A percentile compares a stretch with the other conserved stretches of the same genome.
These are phyloP conservation scores for Cylindrodendrum hubeiense DNA, from an alignment of 2,329 filamentous ascomycete genomes.

Conservation along the genomic window DNA sequence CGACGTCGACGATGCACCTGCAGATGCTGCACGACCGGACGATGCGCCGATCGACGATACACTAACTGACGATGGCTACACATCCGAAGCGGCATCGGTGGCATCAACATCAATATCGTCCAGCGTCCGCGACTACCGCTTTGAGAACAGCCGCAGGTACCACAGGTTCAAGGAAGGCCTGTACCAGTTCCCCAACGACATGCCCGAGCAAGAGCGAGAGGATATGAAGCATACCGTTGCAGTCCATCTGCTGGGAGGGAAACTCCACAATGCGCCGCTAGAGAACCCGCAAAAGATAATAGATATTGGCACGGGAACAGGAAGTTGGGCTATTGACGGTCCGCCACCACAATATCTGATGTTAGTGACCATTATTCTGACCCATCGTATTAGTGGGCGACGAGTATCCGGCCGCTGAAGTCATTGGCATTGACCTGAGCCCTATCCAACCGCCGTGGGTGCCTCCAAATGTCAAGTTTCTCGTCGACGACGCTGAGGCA, in stretches of 20 bases:
- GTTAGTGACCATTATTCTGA: not conserved
- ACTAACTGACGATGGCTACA: constrained; percentile 33
- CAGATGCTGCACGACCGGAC: no score
- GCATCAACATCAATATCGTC: constrained; percentile 38
- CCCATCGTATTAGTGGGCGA: constrained; percentile 47
- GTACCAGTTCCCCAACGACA: constrained; percentile 57
- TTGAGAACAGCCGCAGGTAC: constrained; percentile 57
- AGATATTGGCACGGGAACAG: constrained; percentile 54
- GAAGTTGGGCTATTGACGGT: constrained; percentile 61
- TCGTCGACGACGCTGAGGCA: constrained; percentile 53
- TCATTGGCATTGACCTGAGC: constrained; percentile 55
- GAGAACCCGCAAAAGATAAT: constrained; percentile 52
- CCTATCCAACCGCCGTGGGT: constrained; percentile 56
- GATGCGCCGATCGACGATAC: no score
- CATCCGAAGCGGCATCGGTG: constrained; percentile 17
- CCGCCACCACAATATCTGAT: constrained; percentile 13
- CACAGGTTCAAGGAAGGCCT: constrained; percentile 56
- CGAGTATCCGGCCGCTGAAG: constrained; percentile 52
- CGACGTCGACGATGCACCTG: constrained; percentile 1
- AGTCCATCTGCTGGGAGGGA: constrained; percentile 50
- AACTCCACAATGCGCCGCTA: constrained; percentile 58
- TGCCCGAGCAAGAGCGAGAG: constrained; percentile 59
- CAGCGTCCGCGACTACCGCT: constrained; percentile 54
- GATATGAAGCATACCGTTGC: constrained; percentile 57
- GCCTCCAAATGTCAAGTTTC: constrained; percentile 54